Percentiles rank a stretch among this genome's conserved stretches.
These are phyloP conservation scores for Myriosclerotinia duriaeana DNA, from an alignment of 2,329 filamentous ascomycete species.

Conservation along the genomic window DNA sequence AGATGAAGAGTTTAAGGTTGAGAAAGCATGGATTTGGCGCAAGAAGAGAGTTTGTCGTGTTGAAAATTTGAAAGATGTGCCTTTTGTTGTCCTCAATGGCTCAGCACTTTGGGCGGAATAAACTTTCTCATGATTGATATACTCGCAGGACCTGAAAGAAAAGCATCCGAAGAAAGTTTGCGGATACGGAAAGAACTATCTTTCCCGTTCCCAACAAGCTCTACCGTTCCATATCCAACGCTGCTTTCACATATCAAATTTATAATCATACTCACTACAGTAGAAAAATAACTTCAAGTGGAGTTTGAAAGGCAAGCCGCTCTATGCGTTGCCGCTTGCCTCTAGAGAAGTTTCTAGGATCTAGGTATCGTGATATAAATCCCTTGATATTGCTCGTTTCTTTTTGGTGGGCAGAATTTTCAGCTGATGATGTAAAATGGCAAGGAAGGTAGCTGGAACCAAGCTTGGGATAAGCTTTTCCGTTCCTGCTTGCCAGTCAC, in stretches of 20 bases:
- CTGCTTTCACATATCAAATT: neutral
- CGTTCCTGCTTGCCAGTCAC: no score
- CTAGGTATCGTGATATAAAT: neutral
- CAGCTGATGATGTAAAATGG: neutral
- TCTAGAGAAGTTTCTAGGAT: neutral
- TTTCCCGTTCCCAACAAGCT: neutral
- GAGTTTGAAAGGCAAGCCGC: neutral
- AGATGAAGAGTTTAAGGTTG: neutral
- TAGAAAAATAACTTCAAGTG: neutral
- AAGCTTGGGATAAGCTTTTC: no score
- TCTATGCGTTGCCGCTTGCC: neutral
- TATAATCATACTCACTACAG: neutral
- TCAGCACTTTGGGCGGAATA: no score
- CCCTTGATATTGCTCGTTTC: neutral
- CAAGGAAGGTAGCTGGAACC: no score
- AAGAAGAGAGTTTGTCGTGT: neutral
- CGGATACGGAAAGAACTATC: neutral
- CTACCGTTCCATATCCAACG: neutral
- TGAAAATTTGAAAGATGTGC: neutral
- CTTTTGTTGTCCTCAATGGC: neutral
- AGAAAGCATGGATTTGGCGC: neutral
- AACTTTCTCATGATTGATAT: neutral
- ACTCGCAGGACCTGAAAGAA: neutral
- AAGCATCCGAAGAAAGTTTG: neutral
- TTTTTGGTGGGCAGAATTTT: neutral